Percentiles rank a stretch among this genome's conserved stretches.
phyloP scores from a whole-genome alignment of 805 yeast species.

The Lipomyces chichibuensis region DNA sequence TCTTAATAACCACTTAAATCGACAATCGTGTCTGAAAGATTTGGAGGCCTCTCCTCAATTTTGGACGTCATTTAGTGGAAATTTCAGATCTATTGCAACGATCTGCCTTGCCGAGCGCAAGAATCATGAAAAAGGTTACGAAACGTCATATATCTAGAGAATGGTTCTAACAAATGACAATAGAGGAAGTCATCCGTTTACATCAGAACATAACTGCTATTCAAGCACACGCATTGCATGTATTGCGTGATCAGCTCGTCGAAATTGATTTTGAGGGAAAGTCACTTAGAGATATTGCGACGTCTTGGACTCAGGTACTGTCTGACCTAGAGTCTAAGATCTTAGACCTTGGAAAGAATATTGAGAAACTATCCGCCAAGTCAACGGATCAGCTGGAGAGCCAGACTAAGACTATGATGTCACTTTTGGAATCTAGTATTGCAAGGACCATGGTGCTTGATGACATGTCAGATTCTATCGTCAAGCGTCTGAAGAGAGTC shows the following conservation, averaged over 20 bases:
- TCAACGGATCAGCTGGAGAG: not conserved
- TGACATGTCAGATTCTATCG: not conserved
- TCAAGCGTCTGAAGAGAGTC: not conserved
- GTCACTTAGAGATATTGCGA: not conserved
- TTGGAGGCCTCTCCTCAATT: slow-evolving; percentile 33
- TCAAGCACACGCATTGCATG: slow-evolving; percentile 18
- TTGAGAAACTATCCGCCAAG: not conserved
- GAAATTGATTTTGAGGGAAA: slow-evolving; percentile 4
- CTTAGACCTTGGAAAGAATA: not conserved
- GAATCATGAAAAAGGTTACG: slow-evolving; percentile 26
- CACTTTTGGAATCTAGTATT: slow-evolving; percentile 2
- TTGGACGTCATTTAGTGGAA: slow-evolving; percentile 39
- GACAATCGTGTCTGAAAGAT: slow-evolving; percentile 22
- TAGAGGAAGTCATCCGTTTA: slow-evolving; percentile 21
- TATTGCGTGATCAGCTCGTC: slow-evolving; percentile 10
- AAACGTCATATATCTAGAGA: not conserved
- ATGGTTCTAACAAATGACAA: not conserved
- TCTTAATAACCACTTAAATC: not conserved
- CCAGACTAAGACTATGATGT: not conserved
- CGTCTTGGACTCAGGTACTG: slow-evolving; percentile 6
- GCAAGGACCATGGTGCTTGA: slow-evolving; percentile 4
- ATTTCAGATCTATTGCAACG: slow-evolving; percentile 32
- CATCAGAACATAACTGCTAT: slow-evolving; percentile 24
- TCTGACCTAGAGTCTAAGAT: slow-evolving; percentile 1
- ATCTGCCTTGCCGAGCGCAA: slow-evolving; percentile 29